Base-by-base conservation (phyloP, 305 asterid species). In the Rubia peregrina region DNA sequence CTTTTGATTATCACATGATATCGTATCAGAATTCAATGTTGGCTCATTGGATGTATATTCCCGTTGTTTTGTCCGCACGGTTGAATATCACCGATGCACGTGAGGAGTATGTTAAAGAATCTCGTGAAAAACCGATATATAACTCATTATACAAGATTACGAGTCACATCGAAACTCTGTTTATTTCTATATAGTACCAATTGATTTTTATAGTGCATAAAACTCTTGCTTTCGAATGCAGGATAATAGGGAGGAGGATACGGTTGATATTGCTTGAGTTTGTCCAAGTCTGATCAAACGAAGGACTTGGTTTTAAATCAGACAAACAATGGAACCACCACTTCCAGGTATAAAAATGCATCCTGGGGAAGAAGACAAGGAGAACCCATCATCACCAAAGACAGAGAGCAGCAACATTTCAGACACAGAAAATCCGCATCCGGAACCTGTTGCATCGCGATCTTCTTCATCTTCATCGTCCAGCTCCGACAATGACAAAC, bases 361-460 rank as follows among this genome's bases (percentile, higher is more conserved):
- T n/a, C 70, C 79, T 42, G 80, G 78, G 69, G 48, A 80, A 73
- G 44, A 55, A 63, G 40, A 36, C 40, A 5, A 80, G 65, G 41
- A 79, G 77, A 30, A 51, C 57, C 9, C 61, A 82, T 10, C 69
- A 60, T n/a, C 59, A 56, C 21, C 73, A 43, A 67, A 16, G 36
- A 22, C 17, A 9, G 83, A 82, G 72, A 14, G 5, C 56, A 13
- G 14, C 70, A 80, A 70, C 17, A 61, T 67, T 62, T 61, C 51
- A 0, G 69, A 59, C 22, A 75, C 57, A 3, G 21, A 53, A 42
- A 76, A 78, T 43, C 80, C 62, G n/a, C 63, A 53, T 14, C 70
- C 77, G n/a, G 82, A 81, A 53, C 16, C 40, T 3, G 85, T 68
- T 49, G 71, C 65, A n/a, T 63, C 86, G 61, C 44, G 80, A 6